These are phyloP conservation scores for Beauveria sp. DNA, from an alignment of 2,329 filamentous ascomycete species.

Conservation along the genomic window DNA sequence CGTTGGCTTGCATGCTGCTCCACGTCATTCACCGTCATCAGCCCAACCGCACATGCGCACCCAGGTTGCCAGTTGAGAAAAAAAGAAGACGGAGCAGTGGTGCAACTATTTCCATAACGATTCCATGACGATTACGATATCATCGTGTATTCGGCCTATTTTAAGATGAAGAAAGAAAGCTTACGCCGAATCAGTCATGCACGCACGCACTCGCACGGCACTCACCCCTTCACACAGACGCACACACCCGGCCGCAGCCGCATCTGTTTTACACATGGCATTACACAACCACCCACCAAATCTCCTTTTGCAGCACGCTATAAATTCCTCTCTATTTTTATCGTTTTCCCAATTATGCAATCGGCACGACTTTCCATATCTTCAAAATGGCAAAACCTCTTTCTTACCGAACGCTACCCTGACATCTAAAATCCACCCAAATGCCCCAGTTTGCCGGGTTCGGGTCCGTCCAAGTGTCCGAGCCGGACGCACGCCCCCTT, in stretches of 20 bases:
- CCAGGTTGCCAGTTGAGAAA: no score
- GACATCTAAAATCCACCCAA: background rate
- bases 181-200: background rate
- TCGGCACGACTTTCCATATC: no score
- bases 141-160: background rate
- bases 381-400: background rate
- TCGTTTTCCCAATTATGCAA: no score
- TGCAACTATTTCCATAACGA: no score
- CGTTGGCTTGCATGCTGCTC: no score
- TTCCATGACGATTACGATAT: background rate
- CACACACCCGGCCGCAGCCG: background rate
- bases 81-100: no score
- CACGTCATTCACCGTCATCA: no score
- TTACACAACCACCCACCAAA: background rate
- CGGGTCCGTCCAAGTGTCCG: slow-evolving; percentile 10
- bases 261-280: background rate
- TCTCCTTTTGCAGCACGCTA: background rate
- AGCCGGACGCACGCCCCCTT: background rate
- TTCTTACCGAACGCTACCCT: background rate
- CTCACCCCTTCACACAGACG: background rate
- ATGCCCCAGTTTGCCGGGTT: slow-evolving; percentile 4
- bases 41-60: no score
- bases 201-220: background rate
- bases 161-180: no score
- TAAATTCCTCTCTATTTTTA: background rate